Conservation (phyloP, 345 rosid species). For the Eucalyptus sideroxylon region DNA sequence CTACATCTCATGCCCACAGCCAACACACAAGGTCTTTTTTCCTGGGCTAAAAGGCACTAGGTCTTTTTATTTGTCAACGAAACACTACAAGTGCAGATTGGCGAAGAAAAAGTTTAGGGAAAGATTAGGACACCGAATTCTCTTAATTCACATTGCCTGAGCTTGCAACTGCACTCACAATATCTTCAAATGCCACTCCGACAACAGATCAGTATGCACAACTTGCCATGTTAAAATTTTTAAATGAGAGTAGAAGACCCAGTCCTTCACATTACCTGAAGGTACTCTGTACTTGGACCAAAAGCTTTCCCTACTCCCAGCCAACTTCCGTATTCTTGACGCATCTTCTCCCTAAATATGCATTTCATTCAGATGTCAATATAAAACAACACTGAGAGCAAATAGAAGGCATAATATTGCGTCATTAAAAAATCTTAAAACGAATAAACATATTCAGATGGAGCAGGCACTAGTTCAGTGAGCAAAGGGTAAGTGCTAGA, state of each 20-base stretch:
- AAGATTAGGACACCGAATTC: not conserved
- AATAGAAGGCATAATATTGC: not conserved
- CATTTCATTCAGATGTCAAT: not conserved
- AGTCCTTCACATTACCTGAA: constrained; percentile 32
- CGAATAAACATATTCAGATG: not conserved
- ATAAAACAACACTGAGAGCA: not conserved
- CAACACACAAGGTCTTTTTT: not conserved
- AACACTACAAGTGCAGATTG: not conserved
- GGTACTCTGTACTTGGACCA: constrained; percentile 25
- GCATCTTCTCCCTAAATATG: constrained; percentile 34
- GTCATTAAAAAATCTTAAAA: not conserved
- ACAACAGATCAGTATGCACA: not conserved
- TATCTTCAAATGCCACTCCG: not conserved
- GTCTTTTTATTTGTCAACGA: not conserved
- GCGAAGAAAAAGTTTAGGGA: not conserved
- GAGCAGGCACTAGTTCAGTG: not conserved
- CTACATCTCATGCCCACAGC: not conserved
- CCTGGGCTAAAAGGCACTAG: not conserved
- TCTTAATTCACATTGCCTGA: not conserved
- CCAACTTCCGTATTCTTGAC: constrained; percentile 28
- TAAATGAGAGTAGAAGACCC: not conserved
- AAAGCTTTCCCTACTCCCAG: constrained; percentile 32
- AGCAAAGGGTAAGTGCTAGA: not conserved
- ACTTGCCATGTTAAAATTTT: not conserved
- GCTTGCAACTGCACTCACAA: not conserved